Conservation (phyloP, 371 early-diverging fungal genomes). For the Zancudomyces culisetae region DNA sequence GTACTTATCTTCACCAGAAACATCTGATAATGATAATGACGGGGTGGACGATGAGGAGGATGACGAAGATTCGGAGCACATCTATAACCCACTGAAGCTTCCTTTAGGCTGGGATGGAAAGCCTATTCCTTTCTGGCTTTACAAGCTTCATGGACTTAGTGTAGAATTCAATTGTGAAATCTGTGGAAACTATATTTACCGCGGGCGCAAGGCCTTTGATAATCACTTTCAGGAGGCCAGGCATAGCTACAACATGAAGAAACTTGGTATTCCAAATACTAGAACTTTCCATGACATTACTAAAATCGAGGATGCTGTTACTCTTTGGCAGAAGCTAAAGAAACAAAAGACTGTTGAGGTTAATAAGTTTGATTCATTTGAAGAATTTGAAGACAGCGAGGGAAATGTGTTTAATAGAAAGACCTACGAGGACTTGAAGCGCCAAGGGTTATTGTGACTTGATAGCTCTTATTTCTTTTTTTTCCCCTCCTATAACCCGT, state of each 20-base stretch:
- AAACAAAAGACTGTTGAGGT: slow-evolving; percentile 6
- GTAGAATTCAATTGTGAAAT: slow-evolving; percentile 93
- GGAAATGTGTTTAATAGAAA: slow-evolving; percentile 97
- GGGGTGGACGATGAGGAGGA: slow-evolving; percentile 50
- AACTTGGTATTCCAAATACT: slow-evolving; percentile 84
- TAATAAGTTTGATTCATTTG: slow-evolving; percentile 31
- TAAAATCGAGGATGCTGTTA: slow-evolving; percentile 74
- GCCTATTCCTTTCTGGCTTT: slow-evolving; percentile 97
- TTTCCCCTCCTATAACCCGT: too few species aligned
- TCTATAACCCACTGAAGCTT: slow-evolving; percentile 91
- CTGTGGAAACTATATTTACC: slow-evolving; percentile 88
- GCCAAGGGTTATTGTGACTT: slow-evolving; percentile 69
- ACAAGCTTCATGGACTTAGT: slow-evolving; percentile 90
- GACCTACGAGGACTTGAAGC: slow-evolving; percentile 85
- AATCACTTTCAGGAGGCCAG: slow-evolving; percentile 82
- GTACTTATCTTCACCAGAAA: too few species aligned
- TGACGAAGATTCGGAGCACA: slow-evolving; percentile 69
- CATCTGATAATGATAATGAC: slow-evolving; percentile 55
- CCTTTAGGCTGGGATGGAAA: slow-evolving; percentile 98
- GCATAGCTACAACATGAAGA: slow-evolving; percentile 87
- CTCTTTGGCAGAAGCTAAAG: slow-evolving; percentile 71
- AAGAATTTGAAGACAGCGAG: slow-evolving; percentile 90
- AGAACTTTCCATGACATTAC: slow-evolving; percentile 89
- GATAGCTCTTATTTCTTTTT: too few species aligned
- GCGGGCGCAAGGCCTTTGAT: slow-evolving; percentile 93